Evolutionary conservation across 2,329 filamentous ascomycete species (phyloP), one percentile per base, ranked within the genome.

Genomic region (Calonectria hawksworthii): DNA sequence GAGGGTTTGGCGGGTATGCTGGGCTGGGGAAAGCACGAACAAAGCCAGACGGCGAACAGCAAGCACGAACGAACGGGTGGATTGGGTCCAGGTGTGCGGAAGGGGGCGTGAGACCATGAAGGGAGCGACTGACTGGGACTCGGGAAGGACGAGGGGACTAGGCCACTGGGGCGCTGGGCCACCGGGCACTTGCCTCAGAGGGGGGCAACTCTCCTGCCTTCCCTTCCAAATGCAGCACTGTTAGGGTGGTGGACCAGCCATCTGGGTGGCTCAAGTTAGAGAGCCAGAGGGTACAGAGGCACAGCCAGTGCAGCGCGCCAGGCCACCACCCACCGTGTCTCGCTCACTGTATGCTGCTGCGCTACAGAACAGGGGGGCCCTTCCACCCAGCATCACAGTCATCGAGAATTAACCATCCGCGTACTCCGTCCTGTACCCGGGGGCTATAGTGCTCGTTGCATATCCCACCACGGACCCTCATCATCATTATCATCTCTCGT

Each of bases 1-100:
- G 47, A 76, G 75, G 64, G 74, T 77, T 80, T 77, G 79, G 79
- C 77, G 71, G 75, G 76, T 77, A 74, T 67, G 78, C 73, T 79
- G 70, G 74, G 76, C 76, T 80, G 77, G 77, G 74, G 78, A 74
- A 76, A 78, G 74, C 54, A 72, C 68, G 72, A 65, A 74, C 72
- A 50, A 47, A 41, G 63, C 44, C 30, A 54, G 16, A 50, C 47
- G 38, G 38, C 50, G 59, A 66, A 70, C 32, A 36, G 66, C 44
- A 59, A 69, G 69, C 70, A 72, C 68, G 70, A 78, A 80, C 78
- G 77, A 76, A 77, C 79, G 76, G 75, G 68, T 72, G 75, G 54
- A 70, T 67, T 64, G 68, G 50, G 52, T 56, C 64, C 52, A 52
- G 50, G 66, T 44, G 50, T 54, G 54, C 56, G 44, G 47, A 18